Evolutionary conservation across 805 yeast genomes (phyloP), one percentile per base, ranked within the genome.

Genomic region (Saccharomycopsis amapae): DNA sequence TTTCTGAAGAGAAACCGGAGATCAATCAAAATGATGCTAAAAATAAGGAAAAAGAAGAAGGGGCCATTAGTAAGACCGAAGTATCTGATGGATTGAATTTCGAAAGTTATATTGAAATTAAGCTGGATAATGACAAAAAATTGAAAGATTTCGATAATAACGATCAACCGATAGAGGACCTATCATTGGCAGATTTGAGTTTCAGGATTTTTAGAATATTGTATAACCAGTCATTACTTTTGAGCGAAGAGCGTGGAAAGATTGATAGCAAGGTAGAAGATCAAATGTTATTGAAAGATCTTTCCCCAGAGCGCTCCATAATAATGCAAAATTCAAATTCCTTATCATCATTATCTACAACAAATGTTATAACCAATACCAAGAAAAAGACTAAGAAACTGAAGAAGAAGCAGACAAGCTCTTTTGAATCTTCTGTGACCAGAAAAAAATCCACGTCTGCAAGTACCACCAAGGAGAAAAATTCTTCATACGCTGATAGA

Each of bases 101-200:
- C 2, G 46, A 38, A 26, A 43, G 47, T 32, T 48, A 39, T 30
- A 39, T 48, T 4, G 47, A 44, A 25, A 40, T 44, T 13, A 34
- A 38, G 17, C 22, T 19, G 23, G 42, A 42, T 9, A 10, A 17
- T 9, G 46, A 42, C 12, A 19, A 35, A 13, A 33, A 38, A 23
- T 19, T 46, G 23, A 33, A 35, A 5, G 32, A 23, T 7, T 25
- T 34, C n/a, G 50, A 42, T 23, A 41, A 48, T 24, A 40, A 43
- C 35, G 35, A 43, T 10, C 23, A 35, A 26, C 12, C 20, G 4
- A 36, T 46, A 4, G 40, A 34, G 10, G 33, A 42, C 13, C 19
- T 49, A 10, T 30, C 50, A 2, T 36, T 49, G n/a, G 34, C 26
- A n/a, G 48, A 42, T 40, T 18, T 49, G 4, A 46, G 40, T 28